These are phyloP conservation scores for Taphrina pruni DNA, from an alignment of 1,139 yeast genomes.

Conservation along the genomic window DNA sequence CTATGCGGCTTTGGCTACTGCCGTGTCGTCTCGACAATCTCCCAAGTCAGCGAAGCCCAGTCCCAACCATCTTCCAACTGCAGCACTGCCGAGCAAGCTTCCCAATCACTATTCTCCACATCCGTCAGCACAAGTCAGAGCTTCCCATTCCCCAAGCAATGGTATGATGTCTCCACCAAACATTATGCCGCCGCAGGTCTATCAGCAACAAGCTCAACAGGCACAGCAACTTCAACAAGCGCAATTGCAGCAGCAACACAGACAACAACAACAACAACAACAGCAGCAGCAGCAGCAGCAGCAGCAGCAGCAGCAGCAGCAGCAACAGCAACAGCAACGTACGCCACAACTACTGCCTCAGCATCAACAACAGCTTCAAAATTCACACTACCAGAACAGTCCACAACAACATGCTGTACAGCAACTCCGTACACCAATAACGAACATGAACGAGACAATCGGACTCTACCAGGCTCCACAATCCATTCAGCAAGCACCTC, in stretches of 20 bases:
- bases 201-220: constrained; percentile 18
- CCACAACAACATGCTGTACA: constrained; percentile 29
- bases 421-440: constrained; percentile 3
- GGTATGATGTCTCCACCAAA: constrained; percentile 25
- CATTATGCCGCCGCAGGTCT: constrained; percentile 5
- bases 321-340: constrained; percentile 6
- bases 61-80: background rate
- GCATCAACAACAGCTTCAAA: constrained; percentile 21
- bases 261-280: constrained; percentile 39
- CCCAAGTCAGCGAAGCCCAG: constrained; percentile 10
- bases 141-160: constrained; percentile 24
- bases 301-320: constrained; percentile 11
- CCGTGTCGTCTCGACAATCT: constrained; percentile 14
- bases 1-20: constrained; percentile 28
- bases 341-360: constrained; percentile 33
- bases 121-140: background rate
- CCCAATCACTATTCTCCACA: background rate
- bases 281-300: constrained; percentile 7
- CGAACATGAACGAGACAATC: background rate
- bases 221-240: constrained; percentile 22
- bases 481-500: background rate
- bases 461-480: constrained; percentile 7
- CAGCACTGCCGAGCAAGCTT: background rate
- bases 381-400: constrained; percentile 1
- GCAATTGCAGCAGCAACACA: constrained; percentile 21